Evolutionary conservation across 2,329 filamentous ascomycete species (phyloP), one percentile per base, ranked within the genome.

Genomic region (Aspergillus fumigatiaffinis): DNA sequence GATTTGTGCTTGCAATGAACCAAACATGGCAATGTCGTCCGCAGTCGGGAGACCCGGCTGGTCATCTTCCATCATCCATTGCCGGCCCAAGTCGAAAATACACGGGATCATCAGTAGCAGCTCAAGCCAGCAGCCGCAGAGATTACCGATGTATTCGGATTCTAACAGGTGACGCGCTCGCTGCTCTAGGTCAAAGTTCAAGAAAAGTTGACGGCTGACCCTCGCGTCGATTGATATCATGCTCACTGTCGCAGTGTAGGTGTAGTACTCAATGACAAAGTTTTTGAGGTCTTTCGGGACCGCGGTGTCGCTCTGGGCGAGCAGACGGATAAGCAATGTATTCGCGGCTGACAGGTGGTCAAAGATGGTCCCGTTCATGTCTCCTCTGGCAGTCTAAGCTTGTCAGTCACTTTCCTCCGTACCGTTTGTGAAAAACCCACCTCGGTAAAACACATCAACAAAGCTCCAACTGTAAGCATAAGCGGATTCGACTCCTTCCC

Each of bases 201-300:
- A 28, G 7, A 71, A 62, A 0, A 71, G 52, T 12, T 71, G 69
- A 4, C 64, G 60, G 26, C 67, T 69, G 4, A 68, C 59, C 8
- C 68, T 66, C 1, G 68, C 67, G 41, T 71, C 69, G 32, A 78
- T 75, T 0, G 79, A 79, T 48, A 81, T 77, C 73, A 80, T 79
- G 62, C 77, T 80, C 6, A 77, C 73, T 3, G 76, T 73, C 3
- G 76, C 73, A 49, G 77, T 79, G 64, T 81, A 79, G 57, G 78
- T 74, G 58, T 79, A 80, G 42, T 80, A 80, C 63, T 81, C 79
- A 49, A 80, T 72, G 2, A 81, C 72, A 51, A 80, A 80, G 28
- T 78, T 73, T 28, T 74, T 72, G 2, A 81, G 59, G 9, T 77
- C 71, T 12, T 71, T 69, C 1, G 71, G 70, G 3, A 74, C 60